phyloP scores from a whole-genome alignment of 371 early-diverging fungal species.

The Haplosporangium sp. region DNA sequence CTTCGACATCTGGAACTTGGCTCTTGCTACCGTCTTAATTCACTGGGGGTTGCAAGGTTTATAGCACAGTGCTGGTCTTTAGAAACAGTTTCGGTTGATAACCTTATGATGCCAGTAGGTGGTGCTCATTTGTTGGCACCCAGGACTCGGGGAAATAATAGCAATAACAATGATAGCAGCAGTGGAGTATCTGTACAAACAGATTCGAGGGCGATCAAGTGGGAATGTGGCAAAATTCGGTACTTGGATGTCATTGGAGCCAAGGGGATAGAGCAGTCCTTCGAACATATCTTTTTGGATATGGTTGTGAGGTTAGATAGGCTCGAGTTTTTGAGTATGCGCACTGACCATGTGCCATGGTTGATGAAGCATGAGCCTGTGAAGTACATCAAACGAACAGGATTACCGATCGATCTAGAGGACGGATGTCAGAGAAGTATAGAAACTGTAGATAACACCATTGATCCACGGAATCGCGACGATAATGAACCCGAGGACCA shows the following conservation, averaged over 20 bases:
- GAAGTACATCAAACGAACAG: not conserved
- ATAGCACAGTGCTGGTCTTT: conserved; percentile 22
- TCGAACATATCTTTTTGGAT: conserved; percentile 23
- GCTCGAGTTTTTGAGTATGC: conserved; percentile 29
- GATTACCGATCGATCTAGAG: not conserved
- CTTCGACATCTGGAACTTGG: conserved; percentile 20
- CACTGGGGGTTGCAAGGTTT: conserved; percentile 17
- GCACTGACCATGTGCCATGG: conserved; percentile 13
- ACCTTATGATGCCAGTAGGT: not conserved
- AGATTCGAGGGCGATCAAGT: conserved; percentile 11
- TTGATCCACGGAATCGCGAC: not conserved
- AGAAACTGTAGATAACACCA: not conserved
- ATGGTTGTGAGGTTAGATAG: conserved; percentile 15
- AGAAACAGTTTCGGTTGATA: conserved; percentile 16
- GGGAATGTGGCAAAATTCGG: conserved; percentile 28
- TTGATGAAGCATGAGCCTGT: conserved; percentile 29
- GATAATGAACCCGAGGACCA: not conserved
- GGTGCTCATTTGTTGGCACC: not conserved
- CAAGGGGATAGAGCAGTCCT: not conserved
- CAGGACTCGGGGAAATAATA: not conserved
- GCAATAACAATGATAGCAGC: not conserved
- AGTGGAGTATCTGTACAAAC: not conserved
- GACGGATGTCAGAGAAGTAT: not conserved
- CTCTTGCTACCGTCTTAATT: not conserved
- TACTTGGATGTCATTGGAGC: conserved; percentile 24